Percentiles rank a stretch among this genome's conserved stretches.
phyloP scores from a whole-genome alignment of 208 protist genomes.

The Angomonas deanei region DNA sequence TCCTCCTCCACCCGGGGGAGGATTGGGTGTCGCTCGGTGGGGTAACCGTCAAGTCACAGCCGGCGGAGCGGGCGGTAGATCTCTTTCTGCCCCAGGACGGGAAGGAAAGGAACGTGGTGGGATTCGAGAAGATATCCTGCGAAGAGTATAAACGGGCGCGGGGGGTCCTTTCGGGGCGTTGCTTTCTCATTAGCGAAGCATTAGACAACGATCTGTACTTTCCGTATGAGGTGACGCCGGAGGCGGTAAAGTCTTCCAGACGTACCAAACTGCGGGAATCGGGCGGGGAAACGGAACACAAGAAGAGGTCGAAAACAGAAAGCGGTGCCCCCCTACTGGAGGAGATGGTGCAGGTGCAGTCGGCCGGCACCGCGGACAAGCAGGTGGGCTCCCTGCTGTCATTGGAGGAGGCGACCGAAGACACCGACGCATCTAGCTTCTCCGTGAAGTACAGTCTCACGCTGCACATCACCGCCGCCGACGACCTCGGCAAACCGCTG shows the following conservation, averaged over 20 bases:
- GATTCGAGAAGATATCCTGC: constrained; percentile 14
- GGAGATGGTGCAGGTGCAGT: neutral
- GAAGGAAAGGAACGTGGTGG: neutral
- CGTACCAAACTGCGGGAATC: neutral
- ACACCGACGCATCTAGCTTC: neutral
- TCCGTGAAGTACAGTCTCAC: constrained; percentile 11
- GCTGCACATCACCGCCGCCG: neutral
- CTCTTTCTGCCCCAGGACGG: constrained; percentile 8
- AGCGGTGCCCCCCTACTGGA: neutral
- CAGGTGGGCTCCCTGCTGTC: neutral
- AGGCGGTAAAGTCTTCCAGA: neutral
- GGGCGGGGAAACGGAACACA: neutral
- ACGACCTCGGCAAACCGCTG: neutral
- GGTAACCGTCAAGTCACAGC: constrained; percentile 12
- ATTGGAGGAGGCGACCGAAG: neutral
- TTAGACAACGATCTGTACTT: constrained; percentile 17
- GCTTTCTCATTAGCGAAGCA: constrained; percentile 16
- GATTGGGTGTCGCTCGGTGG: constrained; percentile 3
- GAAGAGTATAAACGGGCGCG: constrained; percentile 19
- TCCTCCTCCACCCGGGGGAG: neutral
- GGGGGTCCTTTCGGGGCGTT: constrained; percentile 10
- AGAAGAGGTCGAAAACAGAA: neutral
- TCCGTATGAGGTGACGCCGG: constrained; percentile 8
- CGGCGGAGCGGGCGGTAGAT: constrained; percentile 13
- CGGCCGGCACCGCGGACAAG: neutral